These are phyloP conservation scores for Yarrowia sp. DNA, from an alignment of 805 yeast species.

Conservation along the genomic window DNA sequence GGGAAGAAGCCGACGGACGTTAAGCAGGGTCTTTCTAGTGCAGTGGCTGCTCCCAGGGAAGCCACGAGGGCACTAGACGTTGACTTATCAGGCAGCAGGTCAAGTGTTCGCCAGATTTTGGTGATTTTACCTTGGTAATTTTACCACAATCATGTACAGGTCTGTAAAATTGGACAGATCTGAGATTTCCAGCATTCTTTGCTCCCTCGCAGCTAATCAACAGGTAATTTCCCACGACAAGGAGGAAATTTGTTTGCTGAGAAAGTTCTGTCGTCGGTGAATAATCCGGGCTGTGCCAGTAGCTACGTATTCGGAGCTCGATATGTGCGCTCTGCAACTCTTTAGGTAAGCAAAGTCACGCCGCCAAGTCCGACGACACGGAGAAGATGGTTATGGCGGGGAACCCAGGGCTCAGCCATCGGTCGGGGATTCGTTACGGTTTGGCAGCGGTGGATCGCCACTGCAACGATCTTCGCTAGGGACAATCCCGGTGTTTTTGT, in stretches of 20 bases:
- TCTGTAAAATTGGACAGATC: too few relatives aligned
- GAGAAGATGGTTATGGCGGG: not conserved
- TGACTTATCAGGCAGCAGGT: too few relatives aligned
- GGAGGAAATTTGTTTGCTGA: not conserved
- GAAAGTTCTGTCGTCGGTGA: not conserved
- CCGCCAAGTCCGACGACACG: not conserved
- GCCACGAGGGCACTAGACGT: too few relatives aligned
- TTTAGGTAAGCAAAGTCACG: too few relatives aligned
- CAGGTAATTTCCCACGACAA: not conserved
- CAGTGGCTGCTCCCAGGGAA: too few relatives aligned
- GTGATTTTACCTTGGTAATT: too few relatives aligned
- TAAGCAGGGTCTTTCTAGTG: not conserved
- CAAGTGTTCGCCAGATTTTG: too few relatives aligned
- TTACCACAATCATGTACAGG: too few relatives aligned
- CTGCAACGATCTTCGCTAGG: constrained; percentile 14
- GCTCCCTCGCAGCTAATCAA: too few relatives aligned
- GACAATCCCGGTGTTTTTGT: not conserved
- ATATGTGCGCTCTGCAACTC: too few relatives aligned
- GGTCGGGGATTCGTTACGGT: constrained; percentile 14
- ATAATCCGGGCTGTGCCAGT: not conserved
- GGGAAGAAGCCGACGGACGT: not conserved
- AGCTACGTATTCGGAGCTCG: too few relatives aligned
- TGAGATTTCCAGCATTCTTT: too few relatives aligned
- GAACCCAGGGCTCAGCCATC: not conserved
- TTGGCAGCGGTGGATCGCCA: not conserved